Evolutionary conservation across 1,284 basidiomycete genomes (phyloP), one percentile per base, ranked within the genome.

Genomic region (Leccinum huronense): DNA sequence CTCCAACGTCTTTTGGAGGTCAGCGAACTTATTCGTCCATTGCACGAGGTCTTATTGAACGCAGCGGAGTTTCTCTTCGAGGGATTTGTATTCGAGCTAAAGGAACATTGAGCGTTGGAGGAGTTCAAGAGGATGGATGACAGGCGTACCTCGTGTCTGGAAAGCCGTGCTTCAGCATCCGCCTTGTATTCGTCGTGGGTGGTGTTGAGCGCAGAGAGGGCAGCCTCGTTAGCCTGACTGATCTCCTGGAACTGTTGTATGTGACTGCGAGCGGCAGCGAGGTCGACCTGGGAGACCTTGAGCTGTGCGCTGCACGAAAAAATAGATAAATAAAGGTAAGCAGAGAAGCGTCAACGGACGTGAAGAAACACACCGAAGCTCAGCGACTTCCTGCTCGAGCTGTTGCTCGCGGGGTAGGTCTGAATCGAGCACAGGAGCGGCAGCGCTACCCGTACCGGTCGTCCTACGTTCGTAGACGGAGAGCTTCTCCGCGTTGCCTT

Each of bases 201-300:
- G 0, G 80, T 76, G 62, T 88, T 89, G 55, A 95, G 77, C 51
- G 85, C 84, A 36, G 84, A 81, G 6, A 95, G 80, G 14, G 93
- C 91, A 66, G 83, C 83, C 72, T 95, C 94, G 69, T 86, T 94
- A 0, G 91, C 90, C 71, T 89, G 84, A 64, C 90, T 90, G 70
- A 94, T 93, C 65, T 90, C 87, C 73, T 93, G 86, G 84, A 90
- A 95, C 74, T 95, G 93, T 66, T 90, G 84, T 23, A 90, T 88
- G 71, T 94, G 90, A 60, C 80, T 84, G 59, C 84, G 82, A 3
- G 92, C 88, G 42, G 87, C 80, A 5, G 85, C 80, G 38, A 93
- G 81, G 69, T 94, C 91, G 23, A 90, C 81, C 74, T 94, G 87
- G 1, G 88, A 81, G 3, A 91, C 81, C 77, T 91, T 92, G 54